phyloP scores from a whole-genome alignment of 2,329 filamentous ascomycete species.

The Pseudogymnoascus sp. region DNA sequence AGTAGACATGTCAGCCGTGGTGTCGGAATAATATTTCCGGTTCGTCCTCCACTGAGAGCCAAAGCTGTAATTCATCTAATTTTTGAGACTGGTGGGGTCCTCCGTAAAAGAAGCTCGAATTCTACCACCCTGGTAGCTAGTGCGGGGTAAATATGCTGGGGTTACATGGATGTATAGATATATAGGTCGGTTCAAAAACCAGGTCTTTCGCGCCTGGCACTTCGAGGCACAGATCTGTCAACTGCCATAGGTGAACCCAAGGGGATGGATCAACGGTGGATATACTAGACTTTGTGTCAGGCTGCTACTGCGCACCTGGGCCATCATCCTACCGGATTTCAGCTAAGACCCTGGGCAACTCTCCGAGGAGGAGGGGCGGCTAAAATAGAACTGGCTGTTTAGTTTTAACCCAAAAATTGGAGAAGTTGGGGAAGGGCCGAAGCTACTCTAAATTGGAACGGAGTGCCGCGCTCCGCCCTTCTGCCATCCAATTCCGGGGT shows the following conservation, averaged over 20 bases:
- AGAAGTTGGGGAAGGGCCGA: constrained; percentile 5
- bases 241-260: not conserved
- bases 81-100: not conserved
- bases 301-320: not conserved
- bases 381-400: not conserved
- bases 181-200: not conserved
- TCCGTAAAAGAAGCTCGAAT: too few species aligned
- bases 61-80: not conserved
- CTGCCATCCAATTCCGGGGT: not conserved
- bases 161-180: not conserved
- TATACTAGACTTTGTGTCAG: not conserved
- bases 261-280: not conserved
- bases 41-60: not conserved
- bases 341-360: not conserved
- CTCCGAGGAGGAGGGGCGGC: not conserved
- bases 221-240: not conserved
- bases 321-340: not conserved
- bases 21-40: not conserved
- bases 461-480: not conserved
- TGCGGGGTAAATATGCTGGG: not conserved
- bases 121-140: not conserved
- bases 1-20: not conserved
- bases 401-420: not conserved
- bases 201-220: not conserved
- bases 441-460: not conserved